phyloP scores from a whole-genome alignment of 441 rosid genomes.

The Rhodomyrtus psidioides region DNA sequence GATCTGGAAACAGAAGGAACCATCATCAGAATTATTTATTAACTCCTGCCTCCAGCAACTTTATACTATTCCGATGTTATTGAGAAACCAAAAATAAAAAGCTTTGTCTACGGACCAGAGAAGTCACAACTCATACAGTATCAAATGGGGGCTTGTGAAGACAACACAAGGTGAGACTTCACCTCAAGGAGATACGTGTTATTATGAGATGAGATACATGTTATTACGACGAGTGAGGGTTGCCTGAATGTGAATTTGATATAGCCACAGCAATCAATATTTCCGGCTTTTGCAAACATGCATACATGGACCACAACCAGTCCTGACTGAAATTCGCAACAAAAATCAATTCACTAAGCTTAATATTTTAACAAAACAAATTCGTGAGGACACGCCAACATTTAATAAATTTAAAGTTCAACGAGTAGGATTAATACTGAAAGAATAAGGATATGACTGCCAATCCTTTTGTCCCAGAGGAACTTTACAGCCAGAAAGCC shows the following conservation, averaged over 20 bases:
- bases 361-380: background rate
- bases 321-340: background rate
- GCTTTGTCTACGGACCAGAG: too few species aligned
- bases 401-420: background rate
- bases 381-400: background rate
- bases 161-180: too few species aligned
- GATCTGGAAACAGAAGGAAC: background rate
- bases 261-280: background rate
- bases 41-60: background rate
- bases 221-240: too few species aligned
- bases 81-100: background rate
- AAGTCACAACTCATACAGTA: too few species aligned
- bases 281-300: background rate
- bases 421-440: background rate
- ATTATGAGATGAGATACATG: too few species aligned
- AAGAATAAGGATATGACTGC: background rate
- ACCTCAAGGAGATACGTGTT: too few species aligned
- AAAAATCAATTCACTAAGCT: background rate
- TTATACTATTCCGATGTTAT: background rate
- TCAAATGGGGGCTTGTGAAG: too few species aligned
- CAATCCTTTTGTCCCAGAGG: background rate
- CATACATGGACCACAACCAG: background rate
- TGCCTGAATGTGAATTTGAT: too few species aligned
- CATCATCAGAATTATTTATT: background rate
- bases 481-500: background rate